Evolutionary conservation across 805 yeast genomes (phyloP), one percentile per base, ranked within the genome.

Genomic region (Wickerhamiella dianesei): DNA sequence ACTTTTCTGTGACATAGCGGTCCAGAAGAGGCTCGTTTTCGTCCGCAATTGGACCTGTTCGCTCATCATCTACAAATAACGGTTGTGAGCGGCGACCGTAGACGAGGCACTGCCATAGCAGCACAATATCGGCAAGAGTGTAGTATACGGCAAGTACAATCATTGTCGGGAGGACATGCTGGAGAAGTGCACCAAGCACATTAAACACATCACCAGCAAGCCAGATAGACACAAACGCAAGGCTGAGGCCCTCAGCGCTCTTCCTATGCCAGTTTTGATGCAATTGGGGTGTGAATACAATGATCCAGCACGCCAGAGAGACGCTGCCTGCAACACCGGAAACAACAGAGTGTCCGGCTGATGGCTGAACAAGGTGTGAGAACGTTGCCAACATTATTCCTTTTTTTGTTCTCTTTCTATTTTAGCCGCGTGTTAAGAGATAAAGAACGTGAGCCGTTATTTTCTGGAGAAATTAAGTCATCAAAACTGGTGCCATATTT

Each of bases 231-330:
- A 92, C 84, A 64, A 92, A 92, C 52, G 83, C 69, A 37, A 88
- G 64, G 5, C 96, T 87, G 17, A 92, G 72, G 4, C 97, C 96
- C 47, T 92, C 96, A 4, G 95, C 79, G 35, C 87, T 78, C 62
- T 84, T 80, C 59, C 97, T 52, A 22, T 44, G 49, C 50, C 54
- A 56, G 62, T 88, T 89, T 60, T 92, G 96, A 63, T 86, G 88
- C 41, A 92, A 82, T 61, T 89, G 97, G 9, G 97, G 97, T 36
- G 95, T 94, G 70, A 92, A 89, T 16, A 89, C 98, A 43, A 92
- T 88, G 50, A 92, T 81, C 98, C 98, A 89, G 63, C 96, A 92
- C 14, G 96, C 95, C 42, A 89, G 76, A 17, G 97, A 89, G 35
- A 92, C 86, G 12, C 95, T 85, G 21, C 83, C 60, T 48, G 49